A percentile compares a stretch with the other conserved stretches of the same genome.
phyloP scores from a whole-genome alignment of 331 rosid species.

The Cucumis variabilis region DNA sequence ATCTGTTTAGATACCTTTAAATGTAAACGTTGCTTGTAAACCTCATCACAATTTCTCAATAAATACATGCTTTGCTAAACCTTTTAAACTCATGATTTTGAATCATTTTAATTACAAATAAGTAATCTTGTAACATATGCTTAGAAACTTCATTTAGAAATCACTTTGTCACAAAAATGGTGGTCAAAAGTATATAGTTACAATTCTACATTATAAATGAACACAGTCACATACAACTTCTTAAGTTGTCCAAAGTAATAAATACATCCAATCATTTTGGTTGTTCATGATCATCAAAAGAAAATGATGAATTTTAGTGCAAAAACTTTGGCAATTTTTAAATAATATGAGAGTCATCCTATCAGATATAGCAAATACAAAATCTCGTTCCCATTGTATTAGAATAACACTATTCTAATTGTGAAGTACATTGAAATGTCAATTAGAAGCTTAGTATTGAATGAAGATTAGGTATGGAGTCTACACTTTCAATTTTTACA shows the following conservation, averaged over 20 bases:
- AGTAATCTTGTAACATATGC: too few species aligned
- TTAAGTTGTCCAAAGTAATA: background rate
- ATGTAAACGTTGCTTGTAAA: too few species aligned
- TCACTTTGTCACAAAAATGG: constrained; percentile 8
- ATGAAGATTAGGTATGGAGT: constrained; percentile 91
- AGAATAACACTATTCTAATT: background rate
- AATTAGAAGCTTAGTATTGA: constrained; percentile 57
- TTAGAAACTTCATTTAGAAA: too few species aligned
- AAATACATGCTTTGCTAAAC: too few species aligned
- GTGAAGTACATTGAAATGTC: background rate
- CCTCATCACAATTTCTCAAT: too few species aligned
- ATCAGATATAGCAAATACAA: background rate
- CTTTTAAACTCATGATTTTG: too few species aligned
- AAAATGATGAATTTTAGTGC: background rate
- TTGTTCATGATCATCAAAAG: background rate
- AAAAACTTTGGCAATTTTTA: background rate
- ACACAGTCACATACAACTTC: background rate
- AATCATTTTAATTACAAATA: too few species aligned
- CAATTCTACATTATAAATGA: background rate
- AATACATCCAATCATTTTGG: background rate
- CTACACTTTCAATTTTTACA: constrained; percentile 37
- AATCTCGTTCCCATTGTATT: background rate
- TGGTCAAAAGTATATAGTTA: background rate
- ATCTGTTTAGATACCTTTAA: too few species aligned
- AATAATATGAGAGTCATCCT: background rate